Evolutionary conservation across 441 rosid species (phyloP).

Genomic region (Euphorbia schlechtendalii): DNA sequence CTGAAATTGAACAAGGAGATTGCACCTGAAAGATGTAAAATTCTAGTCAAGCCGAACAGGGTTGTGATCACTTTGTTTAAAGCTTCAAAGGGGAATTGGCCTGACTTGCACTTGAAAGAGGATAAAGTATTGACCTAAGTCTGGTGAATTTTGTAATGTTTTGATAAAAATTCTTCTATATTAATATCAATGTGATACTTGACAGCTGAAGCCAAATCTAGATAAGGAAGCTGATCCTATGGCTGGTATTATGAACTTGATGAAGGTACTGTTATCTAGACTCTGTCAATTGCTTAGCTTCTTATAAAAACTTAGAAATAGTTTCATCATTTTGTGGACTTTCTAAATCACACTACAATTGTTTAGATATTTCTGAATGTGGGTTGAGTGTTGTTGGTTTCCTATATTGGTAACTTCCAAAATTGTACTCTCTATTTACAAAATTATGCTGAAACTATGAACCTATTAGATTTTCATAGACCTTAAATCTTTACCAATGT

Average conservation of each 20-base stretch:
- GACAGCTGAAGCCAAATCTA: conserved; percentile 69
- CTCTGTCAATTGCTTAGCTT: not conserved
- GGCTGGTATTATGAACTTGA: conserved; percentile 94
- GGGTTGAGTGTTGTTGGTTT: too few species aligned
- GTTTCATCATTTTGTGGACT: too few species aligned
- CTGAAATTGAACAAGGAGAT: conserved; percentile 73
- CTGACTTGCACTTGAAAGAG: conserved; percentile 81
- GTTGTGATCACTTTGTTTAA: conserved; percentile 57
- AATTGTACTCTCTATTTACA: too few species aligned
- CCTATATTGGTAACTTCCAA: too few species aligned
- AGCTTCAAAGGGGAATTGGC: conserved; percentile 77
- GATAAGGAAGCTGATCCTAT: conserved; percentile 71
- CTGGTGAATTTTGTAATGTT: not conserved
- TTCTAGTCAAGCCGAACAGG: conserved; percentile 68
- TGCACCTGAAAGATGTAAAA: conserved; percentile 68
- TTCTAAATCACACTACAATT: too few species aligned
- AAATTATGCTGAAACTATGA: too few species aligned
- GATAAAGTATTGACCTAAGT: conserved; percentile 50
- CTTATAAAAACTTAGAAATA: not conserved
- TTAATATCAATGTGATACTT: not conserved
- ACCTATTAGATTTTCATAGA: too few species aligned
- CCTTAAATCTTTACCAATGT: too few species aligned
- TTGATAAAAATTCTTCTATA: not conserved
- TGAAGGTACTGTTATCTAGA: conserved; percentile 48
- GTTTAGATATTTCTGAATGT: too few species aligned